These are phyloP conservation scores for Nyctanthes arbortristis DNA, from an alignment of 257 asterid species.

Conservation along the genomic window DNA sequence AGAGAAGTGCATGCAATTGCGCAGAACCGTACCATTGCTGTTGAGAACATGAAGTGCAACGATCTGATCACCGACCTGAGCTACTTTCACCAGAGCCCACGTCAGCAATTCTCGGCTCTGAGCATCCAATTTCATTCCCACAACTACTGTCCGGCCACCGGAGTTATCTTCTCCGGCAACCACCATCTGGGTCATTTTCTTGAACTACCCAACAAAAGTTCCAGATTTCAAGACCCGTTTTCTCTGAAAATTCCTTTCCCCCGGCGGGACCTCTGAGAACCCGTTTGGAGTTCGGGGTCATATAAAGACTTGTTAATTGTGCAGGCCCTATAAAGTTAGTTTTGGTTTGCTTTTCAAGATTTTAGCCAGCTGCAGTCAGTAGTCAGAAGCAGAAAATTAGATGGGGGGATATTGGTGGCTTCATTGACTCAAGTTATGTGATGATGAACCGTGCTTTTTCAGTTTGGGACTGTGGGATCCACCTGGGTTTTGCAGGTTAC, in stretches of 20 bases:
- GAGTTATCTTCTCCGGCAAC: conserved; percentile 38
- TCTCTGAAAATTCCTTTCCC: background rate
- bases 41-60: conserved; percentile 86
- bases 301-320: conserved; percentile 28
- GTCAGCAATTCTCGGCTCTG: conserved; percentile 82
- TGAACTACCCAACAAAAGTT: background rate
- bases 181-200: conserved; percentile 36
- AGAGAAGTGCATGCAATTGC: background rate
- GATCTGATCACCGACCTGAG: conserved; percentile 88
- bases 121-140: conserved; percentile 80
- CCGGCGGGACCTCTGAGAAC: conserved; percentile 6
- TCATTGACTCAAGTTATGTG: conserved; percentile 22
- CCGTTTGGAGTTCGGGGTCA: background rate
- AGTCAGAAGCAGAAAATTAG: conserved; percentile 26
- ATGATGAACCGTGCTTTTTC: conserved; percentile 29
- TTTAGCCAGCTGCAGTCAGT: conserved; percentile 14
- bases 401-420: conserved; percentile 25
- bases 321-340: conserved; percentile 23
- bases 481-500: background rate
- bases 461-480: conserved; percentile 26
- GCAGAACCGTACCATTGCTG: conserved; percentile 51
- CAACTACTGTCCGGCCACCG: conserved; percentile 69
- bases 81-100: conserved; percentile 95
- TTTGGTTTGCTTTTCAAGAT: conserved; percentile 36
- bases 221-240: conserved; percentile 1